Evolutionary conservation across 2,329 filamentous ascomycete species (phyloP).

Genomic region (Penicillium frequentans): DNA sequence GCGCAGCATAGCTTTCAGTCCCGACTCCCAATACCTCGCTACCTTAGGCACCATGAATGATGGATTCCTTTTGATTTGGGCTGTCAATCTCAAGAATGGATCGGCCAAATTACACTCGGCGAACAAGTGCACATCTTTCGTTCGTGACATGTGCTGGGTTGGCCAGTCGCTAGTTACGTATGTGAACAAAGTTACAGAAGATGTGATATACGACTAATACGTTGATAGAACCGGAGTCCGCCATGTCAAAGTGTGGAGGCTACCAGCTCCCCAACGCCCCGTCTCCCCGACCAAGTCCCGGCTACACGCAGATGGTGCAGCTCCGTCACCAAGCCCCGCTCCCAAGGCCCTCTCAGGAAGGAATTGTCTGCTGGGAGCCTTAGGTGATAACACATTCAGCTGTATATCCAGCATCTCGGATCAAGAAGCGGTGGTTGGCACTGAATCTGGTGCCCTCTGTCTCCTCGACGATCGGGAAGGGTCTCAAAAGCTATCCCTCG

Average conservation of each 20-base stretch:
- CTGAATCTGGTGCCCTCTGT: constrained; percentile 87
- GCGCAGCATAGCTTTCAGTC: constrained; percentile 82
- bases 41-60: constrained; percentile 88
- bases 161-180: constrained; percentile 75
- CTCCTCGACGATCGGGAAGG: constrained; percentile 75
- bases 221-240: constrained; percentile 66
- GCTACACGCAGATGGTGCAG: constrained; percentile 43
- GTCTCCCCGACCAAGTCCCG: constrained; percentile 65
- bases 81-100: constrained; percentile 77
- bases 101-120: constrained; percentile 75
- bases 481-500: constrained; percentile 67
- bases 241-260: constrained; percentile 90
- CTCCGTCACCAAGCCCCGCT: constrained; percentile 40
- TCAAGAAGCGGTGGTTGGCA: constrained; percentile 75
- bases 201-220: not conserved
- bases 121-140: constrained; percentile 88
- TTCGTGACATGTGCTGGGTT: constrained; percentile 89
- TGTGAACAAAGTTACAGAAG: constrained; percentile 32
- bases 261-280: constrained; percentile 62
- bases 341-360: constrained; percentile 77
- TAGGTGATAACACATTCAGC: constrained; percentile 83
- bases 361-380: constrained; percentile 78
- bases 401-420: constrained; percentile 72
- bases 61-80: constrained; percentile 91
- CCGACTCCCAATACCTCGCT: constrained; percentile 81